A percentile compares a stretch with the other conserved stretches of the same genome.
Evolutionary conservation across 345 rosid genomes (phyloP).

Genomic region (Euphorbia tirucalli): DNA sequence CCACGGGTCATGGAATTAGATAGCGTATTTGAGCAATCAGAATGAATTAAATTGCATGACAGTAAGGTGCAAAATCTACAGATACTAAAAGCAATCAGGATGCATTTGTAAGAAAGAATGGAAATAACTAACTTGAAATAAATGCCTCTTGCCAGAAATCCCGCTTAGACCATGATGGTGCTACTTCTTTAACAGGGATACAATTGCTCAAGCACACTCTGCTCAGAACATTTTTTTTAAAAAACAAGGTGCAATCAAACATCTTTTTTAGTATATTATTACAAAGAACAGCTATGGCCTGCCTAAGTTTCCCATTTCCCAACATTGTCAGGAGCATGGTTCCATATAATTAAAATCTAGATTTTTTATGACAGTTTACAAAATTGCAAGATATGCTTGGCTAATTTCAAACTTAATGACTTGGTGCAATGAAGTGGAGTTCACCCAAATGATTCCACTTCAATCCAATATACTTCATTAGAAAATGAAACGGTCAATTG

Average conservation of each 20-base stretch:
- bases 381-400: neutral
- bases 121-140: slow-evolving; percentile 23
- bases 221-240: neutral
- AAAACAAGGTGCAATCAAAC: neutral
- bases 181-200: slow-evolving; percentile 30
- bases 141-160: slow-evolving; percentile 31
- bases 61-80: neutral
- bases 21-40: neutral
- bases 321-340: neutral
- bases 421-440: neutral
- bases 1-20: neutral
- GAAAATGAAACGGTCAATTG: slow-evolving; percentile 3
- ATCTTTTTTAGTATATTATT: neutral
- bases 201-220: slow-evolving; percentile 31
- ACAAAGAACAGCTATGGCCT: neutral
- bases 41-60: neutral
- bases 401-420: neutral
- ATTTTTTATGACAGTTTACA: neutral
- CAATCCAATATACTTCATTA: neutral
- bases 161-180: slow-evolving; percentile 29
- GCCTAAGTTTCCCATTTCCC: neutral
- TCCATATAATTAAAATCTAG: neutral
- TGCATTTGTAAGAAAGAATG: neutral
- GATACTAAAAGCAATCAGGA: neutral
- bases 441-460: neutral